Conservation (phyloP, 805 yeast species). For the Cyberlindnera lachancei region DNA sequence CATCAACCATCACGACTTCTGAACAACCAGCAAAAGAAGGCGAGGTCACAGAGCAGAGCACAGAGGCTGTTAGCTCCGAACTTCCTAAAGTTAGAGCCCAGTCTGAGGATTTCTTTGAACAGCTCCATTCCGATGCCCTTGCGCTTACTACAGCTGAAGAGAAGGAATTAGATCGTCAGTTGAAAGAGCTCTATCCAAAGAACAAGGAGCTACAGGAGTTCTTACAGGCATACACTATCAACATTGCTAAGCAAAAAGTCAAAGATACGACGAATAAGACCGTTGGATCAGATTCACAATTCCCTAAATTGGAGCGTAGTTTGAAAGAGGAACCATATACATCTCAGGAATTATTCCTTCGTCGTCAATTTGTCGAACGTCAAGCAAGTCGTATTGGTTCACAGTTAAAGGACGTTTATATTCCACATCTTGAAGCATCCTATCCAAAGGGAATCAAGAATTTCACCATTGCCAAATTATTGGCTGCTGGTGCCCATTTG, state of each 20-base stretch:
- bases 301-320: conserved; percentile 61
- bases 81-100: too few relatives aligned
- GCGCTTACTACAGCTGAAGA: conserved; percentile 13
- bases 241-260: conserved; percentile 12
- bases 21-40: too few relatives aligned
- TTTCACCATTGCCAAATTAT: conserved; percentile 57
- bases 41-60: too few relatives aligned
- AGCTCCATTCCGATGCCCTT: conserved; percentile 12
- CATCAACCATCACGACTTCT: neutral
- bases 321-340: conserved; percentile 61
- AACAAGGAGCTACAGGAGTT: conserved; percentile 17
- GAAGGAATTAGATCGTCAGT: conserved; percentile 12
- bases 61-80: too few relatives aligned
- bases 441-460: conserved; percentile 52
- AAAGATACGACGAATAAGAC: conserved; percentile 1
- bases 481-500: conserved; percentile 91
- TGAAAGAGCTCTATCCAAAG: conserved; percentile 14
- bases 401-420: conserved; percentile 48
- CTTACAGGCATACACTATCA: conserved; percentile 16
- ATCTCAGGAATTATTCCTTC: conserved; percentile 65
- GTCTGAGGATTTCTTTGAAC: conserved; percentile 12
- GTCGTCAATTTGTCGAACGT: conserved; percentile 59
- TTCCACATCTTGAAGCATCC: conserved; percentile 58
- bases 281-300: conserved; percentile 18
- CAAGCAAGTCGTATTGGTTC: conserved; percentile 59